Evolutionary conservation across 2,329 filamentous ascomycete genomes (phyloP), one percentile per base, ranked within the genome.

Genomic region (Penicillium carneum): DNA sequence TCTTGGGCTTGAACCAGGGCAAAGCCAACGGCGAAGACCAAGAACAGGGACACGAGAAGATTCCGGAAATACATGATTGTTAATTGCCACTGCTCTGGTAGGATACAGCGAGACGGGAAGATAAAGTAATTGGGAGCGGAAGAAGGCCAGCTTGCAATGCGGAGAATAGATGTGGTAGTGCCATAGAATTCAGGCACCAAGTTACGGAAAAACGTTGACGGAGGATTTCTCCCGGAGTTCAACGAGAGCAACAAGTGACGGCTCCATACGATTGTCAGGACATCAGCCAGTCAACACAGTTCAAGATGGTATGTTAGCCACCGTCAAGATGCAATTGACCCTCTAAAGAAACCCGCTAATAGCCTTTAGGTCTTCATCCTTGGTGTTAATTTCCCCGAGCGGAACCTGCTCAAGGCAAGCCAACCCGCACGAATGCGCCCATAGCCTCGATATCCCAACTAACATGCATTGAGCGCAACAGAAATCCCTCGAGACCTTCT

Each of bases 361-460:
- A 26, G 18, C 3, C 18, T n/a, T 48, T 42, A 92, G 91, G 90
- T 93, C 73, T 91, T 95, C 83, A 89, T 98, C 73, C 84, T 94
- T 74, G 91, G 92, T 72, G 84, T 91, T 82, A 93, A 90, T 82
- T 97, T 98, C 83, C 82, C 87, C 71, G 93, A 97, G 81, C 81
- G 83, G 72, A 89, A 89, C 79, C 86, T 97, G 74, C 89, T 98
- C 76, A 90, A 90, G 84, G 92, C 92, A 87, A 77, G 81, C 49
- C 53, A 55, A 52, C 46, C 43, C 50, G 41, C 36, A 45, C 42
- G 29, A 46, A 39, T 56, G 50, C 46, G 18, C 39, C 45, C 57
- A 54, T 48, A 46, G 33, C 43, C 31, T 50, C 47, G 64, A 51
- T 50, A 29, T 18, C 18, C 47, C 26, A 53, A 57, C 66, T 67